Conservation (phyloP, 768 basidiomycete species). For the Pisolithus albus region DNA sequence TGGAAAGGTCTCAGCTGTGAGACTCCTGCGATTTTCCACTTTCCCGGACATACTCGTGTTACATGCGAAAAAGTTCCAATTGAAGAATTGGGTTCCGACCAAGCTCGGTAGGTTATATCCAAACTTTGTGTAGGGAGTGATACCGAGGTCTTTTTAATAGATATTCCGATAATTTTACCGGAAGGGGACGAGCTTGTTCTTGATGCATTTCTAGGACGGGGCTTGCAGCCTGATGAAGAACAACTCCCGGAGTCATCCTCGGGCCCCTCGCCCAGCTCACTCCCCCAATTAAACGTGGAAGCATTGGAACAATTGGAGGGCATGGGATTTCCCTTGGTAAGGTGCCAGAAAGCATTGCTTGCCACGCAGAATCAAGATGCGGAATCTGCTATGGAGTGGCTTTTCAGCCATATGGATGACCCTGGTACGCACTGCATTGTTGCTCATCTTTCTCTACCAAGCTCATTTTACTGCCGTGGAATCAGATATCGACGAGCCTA, state of each 20-base stretch:
- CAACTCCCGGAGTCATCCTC: conserved; percentile 55
- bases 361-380: conserved; percentile 75
- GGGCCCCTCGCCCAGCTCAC: conserved; percentile 30
- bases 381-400: conserved; percentile 91
- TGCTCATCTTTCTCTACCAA: background rate
- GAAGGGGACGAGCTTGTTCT: conserved; percentile 51
- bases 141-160: conserved; percentile 33
- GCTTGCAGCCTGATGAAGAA: conserved; percentile 61
- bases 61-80: conserved; percentile 90
- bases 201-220: conserved; percentile 57
- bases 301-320: conserved; percentile 72
- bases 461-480: background rate
- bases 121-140: background rate
- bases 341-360: conserved; percentile 85
- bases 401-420: conserved; percentile 94
- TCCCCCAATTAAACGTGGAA: conserved; percentile 65
- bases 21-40: conserved; percentile 70
- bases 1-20: conserved; percentile 58
- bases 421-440: conserved; percentile 44
- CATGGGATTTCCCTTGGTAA: conserved; percentile 86
- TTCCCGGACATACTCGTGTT: conserved; percentile 87
- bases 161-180: conserved; percentile 78
- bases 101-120: conserved; percentile 67
- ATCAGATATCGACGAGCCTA: conserved; percentile 81
- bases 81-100: conserved; percentile 93